Conservation (phyloP, 129 eudicot species). For the Ambrosia artemisiifolia region DNA sequence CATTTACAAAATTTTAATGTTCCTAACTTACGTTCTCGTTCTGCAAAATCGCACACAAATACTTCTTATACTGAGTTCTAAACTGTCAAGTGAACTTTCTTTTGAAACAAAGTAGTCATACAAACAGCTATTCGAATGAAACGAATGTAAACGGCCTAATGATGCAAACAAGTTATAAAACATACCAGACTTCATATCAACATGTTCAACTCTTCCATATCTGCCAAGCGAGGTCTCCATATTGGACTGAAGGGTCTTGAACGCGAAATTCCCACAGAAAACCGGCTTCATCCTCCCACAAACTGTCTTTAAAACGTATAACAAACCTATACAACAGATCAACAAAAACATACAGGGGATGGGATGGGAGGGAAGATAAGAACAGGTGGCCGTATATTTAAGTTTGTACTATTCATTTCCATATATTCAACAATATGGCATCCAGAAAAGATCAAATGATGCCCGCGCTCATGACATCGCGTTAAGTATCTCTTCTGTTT, state of each 20-base stretch:
- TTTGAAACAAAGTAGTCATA: background rate
- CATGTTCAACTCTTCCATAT: slow-evolving; percentile 79
- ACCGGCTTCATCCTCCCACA: slow-evolving; percentile 67
- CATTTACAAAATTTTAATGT: no score
- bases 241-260: slow-evolving; percentile 79
- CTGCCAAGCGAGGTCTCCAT: slow-evolving; percentile 75
- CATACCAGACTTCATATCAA: slow-evolving; percentile 91
- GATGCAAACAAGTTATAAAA: background rate
- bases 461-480: no score
- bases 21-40: no score
- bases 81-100: background rate
- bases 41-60: no score
- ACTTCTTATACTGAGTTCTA: background rate
- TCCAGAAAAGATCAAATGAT: no score
- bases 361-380: no score
- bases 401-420: no score
- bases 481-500: no score
- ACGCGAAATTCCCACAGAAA: slow-evolving; percentile 83
- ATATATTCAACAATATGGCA: no score
- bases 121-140: background rate
- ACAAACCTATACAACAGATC: background rate
- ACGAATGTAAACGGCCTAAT: background rate
- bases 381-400: no score
- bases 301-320: background rate
- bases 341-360: background rate